These are phyloP conservation scores for Capsella bursapastoris DNA, from an alignment of 345 rosid species.

Conservation along the genomic window DNA sequence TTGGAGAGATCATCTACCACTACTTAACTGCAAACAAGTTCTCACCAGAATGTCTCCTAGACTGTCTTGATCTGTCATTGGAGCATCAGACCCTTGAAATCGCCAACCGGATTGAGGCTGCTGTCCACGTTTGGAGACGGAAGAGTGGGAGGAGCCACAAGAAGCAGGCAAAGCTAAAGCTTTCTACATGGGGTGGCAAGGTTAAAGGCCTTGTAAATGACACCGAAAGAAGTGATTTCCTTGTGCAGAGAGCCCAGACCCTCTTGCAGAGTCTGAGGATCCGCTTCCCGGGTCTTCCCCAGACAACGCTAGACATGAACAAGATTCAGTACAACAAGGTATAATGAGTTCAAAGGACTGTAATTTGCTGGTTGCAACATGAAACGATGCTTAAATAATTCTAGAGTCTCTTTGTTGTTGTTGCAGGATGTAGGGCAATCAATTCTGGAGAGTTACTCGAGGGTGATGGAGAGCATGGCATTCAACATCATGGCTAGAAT, in stretches of 20 bases:
- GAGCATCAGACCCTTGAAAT: conserved; percentile 88
- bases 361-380: neutral
- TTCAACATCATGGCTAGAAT: conserved; percentile 98
- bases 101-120: conserved; percentile 84
- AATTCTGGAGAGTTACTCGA: conserved; percentile 94
- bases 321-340: conserved; percentile 96
- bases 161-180: conserved; percentile 53
- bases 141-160: conserved; percentile 58
- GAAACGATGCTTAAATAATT: neutral
- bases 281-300: conserved; percentile 93
- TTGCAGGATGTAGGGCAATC: conserved; percentile 97
- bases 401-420: neutral
- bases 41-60: conserved; percentile 84
- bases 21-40: conserved; percentile 78
- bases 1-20: conserved; percentile 83
- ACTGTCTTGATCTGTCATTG: conserved; percentile 84
- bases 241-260: conserved; percentile 78
- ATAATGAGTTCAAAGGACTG: neutral
- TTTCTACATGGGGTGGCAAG: conserved; percentile 85
- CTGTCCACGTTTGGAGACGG: conserved; percentile 80
- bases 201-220: conserved; percentile 83
- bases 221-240: conserved; percentile 57
- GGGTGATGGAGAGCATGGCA: conserved; percentile 99
- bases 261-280: conserved; percentile 74
- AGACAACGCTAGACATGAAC: conserved; percentile 91